phyloP scores from a whole-genome alignment of 805 yeast species.

The Vanderwaltozyma yarrowii region DNA sequence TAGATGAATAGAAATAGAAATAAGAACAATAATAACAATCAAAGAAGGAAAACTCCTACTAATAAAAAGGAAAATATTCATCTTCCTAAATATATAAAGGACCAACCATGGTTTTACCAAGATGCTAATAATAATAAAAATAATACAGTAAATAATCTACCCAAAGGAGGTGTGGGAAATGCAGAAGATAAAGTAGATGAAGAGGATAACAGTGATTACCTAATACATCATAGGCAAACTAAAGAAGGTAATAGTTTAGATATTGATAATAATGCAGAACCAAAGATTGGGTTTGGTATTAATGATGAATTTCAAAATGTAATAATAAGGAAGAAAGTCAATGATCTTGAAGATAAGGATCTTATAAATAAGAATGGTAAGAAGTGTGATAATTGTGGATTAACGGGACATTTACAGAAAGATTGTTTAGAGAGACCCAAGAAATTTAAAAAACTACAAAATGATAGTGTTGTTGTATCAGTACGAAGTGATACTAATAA shows the following conservation, averaged over 20 bases:
- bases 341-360: not conserved
- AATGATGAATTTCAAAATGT: conserved; percentile 31
- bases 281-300: conserved; percentile 50
- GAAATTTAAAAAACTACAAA: conserved; percentile 16
- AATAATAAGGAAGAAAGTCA: not conserved
- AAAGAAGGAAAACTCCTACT: not conserved
- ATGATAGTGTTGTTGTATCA: conserved; percentile 1
- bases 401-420: conserved; percentile 35
- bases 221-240: conserved; percentile 45
- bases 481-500: conserved; percentile 12
- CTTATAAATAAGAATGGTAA: conserved; percentile 6
- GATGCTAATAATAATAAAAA: conserved; percentile 3
- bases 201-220: conserved; percentile 19
- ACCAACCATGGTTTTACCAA: conserved; percentile 27
- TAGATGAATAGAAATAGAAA: not conserved
- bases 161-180: too few relatives aligned
- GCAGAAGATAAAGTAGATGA: not conserved
- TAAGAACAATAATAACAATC: too few relatives aligned
- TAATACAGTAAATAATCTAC: too few relatives aligned
- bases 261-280: conserved; percentile 37
- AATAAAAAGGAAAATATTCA: conserved; percentile 13
- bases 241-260: conserved; percentile 30
- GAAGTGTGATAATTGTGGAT: conserved; percentile 51
- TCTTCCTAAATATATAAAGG: conserved; percentile 25
- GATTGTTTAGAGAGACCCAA: conserved; percentile 55